Percentiles rank a stretch among this genome's conserved stretches.
phyloP scores from a whole-genome alignment of 257 asterid genomes.

The Salvia hispanica region DNA sequence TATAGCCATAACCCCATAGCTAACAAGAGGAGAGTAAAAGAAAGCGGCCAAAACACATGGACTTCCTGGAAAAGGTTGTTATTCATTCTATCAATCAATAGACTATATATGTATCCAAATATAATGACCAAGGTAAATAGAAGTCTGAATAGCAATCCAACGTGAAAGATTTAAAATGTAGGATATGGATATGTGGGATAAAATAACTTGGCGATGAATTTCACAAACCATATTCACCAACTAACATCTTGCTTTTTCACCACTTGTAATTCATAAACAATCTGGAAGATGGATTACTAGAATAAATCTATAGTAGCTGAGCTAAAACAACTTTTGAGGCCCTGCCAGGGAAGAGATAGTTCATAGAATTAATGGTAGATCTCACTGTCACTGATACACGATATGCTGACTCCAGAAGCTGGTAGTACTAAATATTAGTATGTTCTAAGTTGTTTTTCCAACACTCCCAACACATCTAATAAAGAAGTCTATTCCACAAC shows the following conservation, averaged over 20 bases:
- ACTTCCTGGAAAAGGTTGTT: slow-evolving; percentile 56
- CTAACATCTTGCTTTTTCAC: not conserved
- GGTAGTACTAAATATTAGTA: not conserved
- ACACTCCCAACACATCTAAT: not conserved
- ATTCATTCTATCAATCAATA: slow-evolving; percentile 17
- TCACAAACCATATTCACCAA: slow-evolving; percentile 3
- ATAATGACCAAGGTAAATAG: not conserved
- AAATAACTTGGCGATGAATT: not conserved
- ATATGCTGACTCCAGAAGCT: slow-evolving; percentile 13
- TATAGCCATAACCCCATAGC: slow-evolving; percentile 94
- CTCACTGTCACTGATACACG: not conserved
- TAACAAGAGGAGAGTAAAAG: slow-evolving; percentile 84
- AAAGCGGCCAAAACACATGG: slow-evolving; percentile 79
- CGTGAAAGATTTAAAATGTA: not conserved
- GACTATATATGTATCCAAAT: slow-evolving; percentile 10
- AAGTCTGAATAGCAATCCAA: not conserved
- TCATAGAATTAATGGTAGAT: not conserved
- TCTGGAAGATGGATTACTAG: not conserved
- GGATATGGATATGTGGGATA: too few relatives aligned
- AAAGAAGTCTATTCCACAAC: not conserved
- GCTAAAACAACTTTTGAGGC: not conserved
- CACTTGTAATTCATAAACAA: not conserved
- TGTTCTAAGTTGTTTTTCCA: not conserved
- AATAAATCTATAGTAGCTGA: not conserved
- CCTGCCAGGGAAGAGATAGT: slow-evolving; percentile 5